Percentiles rank a stretch among this genome's conserved stretches.
Conservation (phyloP, 306 rosid genomes). For the Cucurbita moschata region DNA sequence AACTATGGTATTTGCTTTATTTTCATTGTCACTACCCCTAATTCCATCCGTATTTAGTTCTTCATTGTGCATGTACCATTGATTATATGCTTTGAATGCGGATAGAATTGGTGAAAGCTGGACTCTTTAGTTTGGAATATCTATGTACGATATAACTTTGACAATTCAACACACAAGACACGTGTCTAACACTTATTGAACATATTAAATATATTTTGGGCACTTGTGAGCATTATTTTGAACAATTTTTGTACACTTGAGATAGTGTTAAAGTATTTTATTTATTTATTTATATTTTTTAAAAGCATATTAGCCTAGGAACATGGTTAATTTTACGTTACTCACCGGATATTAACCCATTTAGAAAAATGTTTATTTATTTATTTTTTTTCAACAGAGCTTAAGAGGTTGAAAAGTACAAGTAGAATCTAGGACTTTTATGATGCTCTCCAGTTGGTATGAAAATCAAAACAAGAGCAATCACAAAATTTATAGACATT, state of each 20-base stretch:
- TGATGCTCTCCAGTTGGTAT: background rate
- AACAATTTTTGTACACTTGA: background rate
- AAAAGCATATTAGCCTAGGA: background rate
- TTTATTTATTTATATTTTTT: background rate
- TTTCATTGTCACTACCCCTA: background rate
- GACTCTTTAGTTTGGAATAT: background rate
- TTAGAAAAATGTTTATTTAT: background rate
- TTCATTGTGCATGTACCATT: background rate
- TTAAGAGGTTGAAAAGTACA: background rate
- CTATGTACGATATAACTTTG: background rate
- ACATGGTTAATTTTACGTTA: background rate
- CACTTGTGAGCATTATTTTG: background rate
- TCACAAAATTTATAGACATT: background rate
- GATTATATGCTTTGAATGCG: background rate
- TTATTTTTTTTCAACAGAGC: background rate
- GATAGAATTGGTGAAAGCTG: background rate
- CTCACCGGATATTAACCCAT: background rate
- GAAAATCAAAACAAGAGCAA: background rate
- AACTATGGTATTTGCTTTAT: background rate
- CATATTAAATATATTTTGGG: background rate
- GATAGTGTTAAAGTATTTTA: background rate
- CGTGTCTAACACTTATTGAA: background rate
- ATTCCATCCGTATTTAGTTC: background rate
- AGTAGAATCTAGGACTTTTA: background rate
- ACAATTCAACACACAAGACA: background rate